Conservation (phyloP, 805 yeast species). For the Saturnispora serradocipensis region DNA sequence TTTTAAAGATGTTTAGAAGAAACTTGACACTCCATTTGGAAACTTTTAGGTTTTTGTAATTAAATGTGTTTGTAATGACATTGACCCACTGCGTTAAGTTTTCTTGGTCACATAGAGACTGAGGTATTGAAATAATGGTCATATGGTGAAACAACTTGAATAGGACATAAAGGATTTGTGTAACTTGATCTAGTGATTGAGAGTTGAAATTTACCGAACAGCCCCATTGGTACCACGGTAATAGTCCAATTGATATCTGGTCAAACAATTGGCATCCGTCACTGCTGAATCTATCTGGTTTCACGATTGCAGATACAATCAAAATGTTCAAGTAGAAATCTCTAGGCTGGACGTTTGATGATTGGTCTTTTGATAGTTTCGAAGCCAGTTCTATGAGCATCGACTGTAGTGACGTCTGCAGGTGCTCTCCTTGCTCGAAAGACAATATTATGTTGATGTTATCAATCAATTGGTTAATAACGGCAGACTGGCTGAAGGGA, state of each 20-base stretch:
- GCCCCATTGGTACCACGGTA: conserved; percentile 2
- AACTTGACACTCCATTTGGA: conserved; percentile 6
- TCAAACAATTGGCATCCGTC: conserved; percentile 48
- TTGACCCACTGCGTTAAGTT: not conserved
- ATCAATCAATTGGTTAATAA: conserved; percentile 49
- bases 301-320: conserved; percentile 59
- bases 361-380: not conserved
- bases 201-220: conserved; percentile 1
- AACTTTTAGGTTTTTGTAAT: not conserved
- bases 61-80: not conserved
- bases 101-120: not conserved
- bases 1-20: conserved; percentile 4
- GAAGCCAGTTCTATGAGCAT: not conserved
- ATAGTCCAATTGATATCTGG: conserved; percentile 5
- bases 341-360: not conserved
- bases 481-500: conserved; percentile 26
- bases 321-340: conserved; percentile 28
- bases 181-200: not conserved
- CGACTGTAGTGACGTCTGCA: not conserved
- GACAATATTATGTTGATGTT: conserved; percentile 32
- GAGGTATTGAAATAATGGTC: conserved; percentile 3
- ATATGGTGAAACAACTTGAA: conserved; percentile 3
- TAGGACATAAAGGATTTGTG: not conserved
- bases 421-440: not conserved
- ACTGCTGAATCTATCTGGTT: conserved; percentile 59